phyloP scores from a whole-genome alignment of 371 early-diverging fungal species.

The Apophysomyces sp. region DNA sequence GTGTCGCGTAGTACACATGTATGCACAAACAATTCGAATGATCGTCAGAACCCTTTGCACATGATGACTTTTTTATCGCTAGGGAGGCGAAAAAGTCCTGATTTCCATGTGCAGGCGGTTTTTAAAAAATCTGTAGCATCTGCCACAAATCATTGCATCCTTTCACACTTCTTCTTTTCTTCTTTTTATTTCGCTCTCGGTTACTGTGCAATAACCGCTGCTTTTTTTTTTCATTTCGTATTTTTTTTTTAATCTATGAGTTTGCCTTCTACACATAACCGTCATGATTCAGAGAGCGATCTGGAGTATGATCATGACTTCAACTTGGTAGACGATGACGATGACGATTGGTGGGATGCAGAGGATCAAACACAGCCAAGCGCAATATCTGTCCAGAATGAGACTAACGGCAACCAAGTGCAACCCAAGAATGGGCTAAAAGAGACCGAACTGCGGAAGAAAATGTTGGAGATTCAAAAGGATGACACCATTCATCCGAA shows the following conservation, averaged over 20 bases:
- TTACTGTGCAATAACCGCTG: not conserved
- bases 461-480: conserved; percentile 66
- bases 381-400: not conserved
- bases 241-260: not conserved
- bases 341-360: conserved; percentile 35
- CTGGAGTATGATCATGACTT: conserved; percentile 17
- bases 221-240: too few species aligned
- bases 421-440: not conserved
- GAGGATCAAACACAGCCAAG: conserved; percentile 14
- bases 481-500: conserved; percentile 46
- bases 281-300: conserved; percentile 12
- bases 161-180: not conserved
- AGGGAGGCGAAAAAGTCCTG: not conserved
- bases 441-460: conserved; percentile 41
- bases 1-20: not conserved
- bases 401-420: not conserved
- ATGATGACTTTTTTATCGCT: too few species aligned
- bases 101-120: not conserved
- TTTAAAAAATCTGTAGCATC: not conserved
- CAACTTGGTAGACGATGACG: conserved; percentile 14
- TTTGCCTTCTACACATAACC: not conserved
- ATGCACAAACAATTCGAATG: too few species aligned
- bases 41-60: too few species aligned
- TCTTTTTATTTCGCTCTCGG: not conserved
- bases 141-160: not conserved